Base-by-base conservation (phyloP, 176 grass and related monocot species). In the Poa pratensis region DNA sequence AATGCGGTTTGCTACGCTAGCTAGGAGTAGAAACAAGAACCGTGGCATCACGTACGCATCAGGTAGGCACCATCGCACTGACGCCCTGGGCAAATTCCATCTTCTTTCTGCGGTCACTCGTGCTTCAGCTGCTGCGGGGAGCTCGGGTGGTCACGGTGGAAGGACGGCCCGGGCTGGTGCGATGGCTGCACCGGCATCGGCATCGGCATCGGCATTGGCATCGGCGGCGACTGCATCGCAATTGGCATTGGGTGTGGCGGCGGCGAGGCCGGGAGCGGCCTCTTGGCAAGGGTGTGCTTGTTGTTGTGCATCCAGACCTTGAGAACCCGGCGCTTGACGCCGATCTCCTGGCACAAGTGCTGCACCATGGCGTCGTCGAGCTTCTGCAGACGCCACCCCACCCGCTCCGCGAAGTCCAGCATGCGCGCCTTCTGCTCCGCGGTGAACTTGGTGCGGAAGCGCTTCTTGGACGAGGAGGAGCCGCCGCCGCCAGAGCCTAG, bases 221-320 rank as follows among this genome's bases (percentile, higher is more conserved):
- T n/a, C 22, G 15, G 39, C 15, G 62, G 62, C 6, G 62, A 15
- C 85, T 57, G 75, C 40, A 65, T 65, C 27, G 62, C 62, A 17
- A 65, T 27, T 65, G 62, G 62, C 15, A 60, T 70, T 1, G 85
- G 18, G 5, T 39, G 45, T 2, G 87, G 8, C 53, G 48, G 3
- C 23, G 69, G 77, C 18, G 83, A 82, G 35, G 49, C 6, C 11
- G 15, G 70, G 50, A 45, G 45, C 18, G 57, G 84, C 84, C 86
- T 92, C 50, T 83, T 94, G 62, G 92, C 92, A 42, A 97, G 89
- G 88, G 69, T 94, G 64, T 97, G 92, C 90, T 98, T 98, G 90
- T 98, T 98, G 89, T 98, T 98, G 84, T 98, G 93, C 95, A 98
- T 98, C 95, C 95, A 98, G 0, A 98, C 93, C 90, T 98, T 98